Evolutionary conservation across 2,329 filamentous ascomycete species (phyloP).

Genomic region (Westerdykella sp.): DNA sequence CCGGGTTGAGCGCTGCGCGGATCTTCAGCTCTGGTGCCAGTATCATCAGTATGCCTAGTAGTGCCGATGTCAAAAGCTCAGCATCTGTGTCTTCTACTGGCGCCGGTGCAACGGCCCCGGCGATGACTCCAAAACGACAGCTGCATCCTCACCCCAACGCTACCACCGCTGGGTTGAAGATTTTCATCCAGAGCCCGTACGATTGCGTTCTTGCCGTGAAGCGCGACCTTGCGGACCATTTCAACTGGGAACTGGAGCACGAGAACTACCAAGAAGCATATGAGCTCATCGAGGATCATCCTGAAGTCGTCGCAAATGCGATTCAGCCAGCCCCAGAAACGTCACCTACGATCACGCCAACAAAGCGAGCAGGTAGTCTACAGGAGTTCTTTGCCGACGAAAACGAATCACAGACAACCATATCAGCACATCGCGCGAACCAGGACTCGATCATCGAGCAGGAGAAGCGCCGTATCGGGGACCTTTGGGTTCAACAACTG

Average conservation of each 20-base stretch:
- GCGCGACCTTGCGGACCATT: constrained; percentile 76
- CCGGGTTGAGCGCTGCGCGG: constrained; percentile 76
- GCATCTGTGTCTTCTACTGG: constrained; percentile 31
- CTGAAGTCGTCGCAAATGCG: constrained; percentile 54
- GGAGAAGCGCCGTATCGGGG: constrained; percentile 86
- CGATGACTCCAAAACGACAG: constrained; percentile 18
- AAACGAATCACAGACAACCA: constrained; percentile 52
- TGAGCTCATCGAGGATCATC: constrained; percentile 82
- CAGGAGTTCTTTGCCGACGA: constrained; percentile 70
- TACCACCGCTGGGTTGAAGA: constrained; percentile 59
- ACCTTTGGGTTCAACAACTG: constrained; percentile 86
- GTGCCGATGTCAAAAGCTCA: constrained; percentile 32
- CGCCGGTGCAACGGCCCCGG: constrained; percentile 22
- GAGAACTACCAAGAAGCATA: constrained; percentile 79
- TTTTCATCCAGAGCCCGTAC: constrained; percentile 94
- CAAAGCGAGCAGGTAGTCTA: constrained; percentile 42
- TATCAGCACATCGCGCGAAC: constrained; percentile 50
- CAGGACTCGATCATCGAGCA: constrained; percentile 66
- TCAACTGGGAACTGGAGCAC: constrained; percentile 78
- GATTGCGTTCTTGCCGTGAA: constrained; percentile 92
- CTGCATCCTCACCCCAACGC: constrained; percentile 44
- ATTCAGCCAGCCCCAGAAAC: constrained; percentile 34
- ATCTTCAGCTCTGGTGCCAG: constrained; percentile 85
- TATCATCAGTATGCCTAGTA: constrained; percentile 47
- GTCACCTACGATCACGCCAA: constrained; percentile 40